Conservation (phyloP, 768 basidiomycete genomes). For the Mycena metata region DNA sequence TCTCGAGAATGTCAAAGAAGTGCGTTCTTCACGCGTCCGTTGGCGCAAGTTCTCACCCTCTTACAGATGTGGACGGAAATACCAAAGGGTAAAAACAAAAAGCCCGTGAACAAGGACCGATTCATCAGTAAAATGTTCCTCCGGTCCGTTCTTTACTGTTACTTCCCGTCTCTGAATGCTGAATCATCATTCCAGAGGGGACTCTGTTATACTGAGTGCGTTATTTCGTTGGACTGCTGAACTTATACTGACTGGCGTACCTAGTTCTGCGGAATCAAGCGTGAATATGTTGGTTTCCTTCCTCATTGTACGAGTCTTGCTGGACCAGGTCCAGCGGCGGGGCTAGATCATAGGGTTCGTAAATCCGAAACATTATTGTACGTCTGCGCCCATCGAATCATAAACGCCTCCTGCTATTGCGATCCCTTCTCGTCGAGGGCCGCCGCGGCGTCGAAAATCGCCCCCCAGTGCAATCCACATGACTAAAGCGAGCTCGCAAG, state of each 20-base stretch:
- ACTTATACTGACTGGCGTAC: conserved; percentile 50
- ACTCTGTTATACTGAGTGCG: conserved; percentile 96
- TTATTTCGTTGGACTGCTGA: conserved; percentile 38
- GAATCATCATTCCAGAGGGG: conserved; percentile 71
- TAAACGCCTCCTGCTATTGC: too few species aligned
- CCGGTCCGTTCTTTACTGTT: conserved; percentile 63
- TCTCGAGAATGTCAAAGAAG: conserved; percentile 98
- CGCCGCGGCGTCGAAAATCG: too few species aligned
- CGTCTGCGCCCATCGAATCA: too few species aligned
- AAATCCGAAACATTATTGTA: too few species aligned
- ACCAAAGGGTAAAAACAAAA: conserved; percentile 98
- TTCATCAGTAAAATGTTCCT: conserved; percentile 99
- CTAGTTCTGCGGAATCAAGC: conserved; percentile 84
- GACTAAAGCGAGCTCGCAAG: too few species aligned
- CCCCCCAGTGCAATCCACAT: too few species aligned
- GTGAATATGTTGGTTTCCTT: conserved; percentile 45
- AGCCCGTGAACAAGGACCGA: conserved; percentile 98
- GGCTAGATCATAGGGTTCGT: conserved; percentile 22
- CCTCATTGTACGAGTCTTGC: conserved; percentile 22
- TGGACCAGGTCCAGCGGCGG: conserved; percentile 2
- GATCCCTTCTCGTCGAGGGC: too few species aligned
- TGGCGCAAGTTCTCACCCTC: neutral
- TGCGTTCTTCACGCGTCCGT: conserved; percentile 45
- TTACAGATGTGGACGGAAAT: conserved; percentile 98
- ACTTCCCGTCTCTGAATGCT: conserved; percentile 20